Conservation (phyloP, 2,329 filamentous ascomycete species). For the Botrytis pseudocinerea region DNA sequence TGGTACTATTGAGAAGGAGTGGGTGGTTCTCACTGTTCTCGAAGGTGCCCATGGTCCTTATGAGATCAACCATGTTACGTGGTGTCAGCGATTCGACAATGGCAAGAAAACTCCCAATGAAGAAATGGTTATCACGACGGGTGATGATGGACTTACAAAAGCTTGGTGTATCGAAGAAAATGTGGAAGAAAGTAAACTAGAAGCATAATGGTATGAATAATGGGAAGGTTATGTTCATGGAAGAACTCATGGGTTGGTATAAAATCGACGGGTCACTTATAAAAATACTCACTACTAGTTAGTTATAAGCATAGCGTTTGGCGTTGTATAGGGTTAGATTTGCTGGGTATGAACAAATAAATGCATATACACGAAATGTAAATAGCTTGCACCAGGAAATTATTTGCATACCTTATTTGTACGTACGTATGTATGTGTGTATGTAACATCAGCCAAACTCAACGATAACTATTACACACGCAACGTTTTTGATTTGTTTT, state of each 20-base stretch:
- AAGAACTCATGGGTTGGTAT: not conserved
- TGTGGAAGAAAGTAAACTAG: not conserved
- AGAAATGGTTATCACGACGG: conserved; percentile 87
- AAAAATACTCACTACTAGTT: not conserved
- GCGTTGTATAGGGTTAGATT: conserved; percentile 16
- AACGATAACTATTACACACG: not conserved
- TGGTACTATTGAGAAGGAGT: conserved; percentile 51
- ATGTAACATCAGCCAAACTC: not conserved
- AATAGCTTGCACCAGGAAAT: not conserved
- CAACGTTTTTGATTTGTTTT: not conserved
- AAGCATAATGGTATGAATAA: conserved; percentile 1
- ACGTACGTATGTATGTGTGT: not conserved
- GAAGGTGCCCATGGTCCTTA: conserved; percentile 84
- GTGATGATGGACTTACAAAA: conserved; percentile 85
- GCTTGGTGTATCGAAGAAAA: conserved; percentile 66
- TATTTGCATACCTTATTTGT: not conserved
- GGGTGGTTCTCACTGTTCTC: conserved; percentile 69
- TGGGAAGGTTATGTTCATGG: not conserved
- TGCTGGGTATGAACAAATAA: not conserved
- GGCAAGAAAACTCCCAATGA: conserved; percentile 61
- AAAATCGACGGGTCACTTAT: not conserved
- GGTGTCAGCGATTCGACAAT: conserved; percentile 77
- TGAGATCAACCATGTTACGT: conserved; percentile 89
- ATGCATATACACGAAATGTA: conserved; percentile 2
- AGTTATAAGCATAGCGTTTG: conserved; percentile 19